These are phyloP conservation scores for Solanum sparsipilum DNA, from an alignment of 257 asterid genomes.

Conservation along the genomic window DNA sequence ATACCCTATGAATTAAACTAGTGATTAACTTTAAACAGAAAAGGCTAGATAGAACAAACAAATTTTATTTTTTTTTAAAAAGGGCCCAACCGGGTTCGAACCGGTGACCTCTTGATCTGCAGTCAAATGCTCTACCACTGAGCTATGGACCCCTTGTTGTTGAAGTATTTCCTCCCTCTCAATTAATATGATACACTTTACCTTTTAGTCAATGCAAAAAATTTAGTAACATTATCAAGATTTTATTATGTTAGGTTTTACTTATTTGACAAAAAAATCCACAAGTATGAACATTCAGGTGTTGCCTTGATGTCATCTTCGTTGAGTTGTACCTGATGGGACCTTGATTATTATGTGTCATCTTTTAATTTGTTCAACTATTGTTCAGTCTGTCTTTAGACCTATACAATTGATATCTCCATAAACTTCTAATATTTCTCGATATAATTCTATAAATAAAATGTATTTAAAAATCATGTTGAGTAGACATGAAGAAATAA, in stretches of 20 bases:
- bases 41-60: background rate
- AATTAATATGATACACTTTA: rapidly evolving
- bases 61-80: background rate
- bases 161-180: rapidly evolving
- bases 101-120: slow-evolving; percentile 42
- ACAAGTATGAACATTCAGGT: background rate
- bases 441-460: too few relatives aligned
- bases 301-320: background rate
- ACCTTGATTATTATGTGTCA: background rate
- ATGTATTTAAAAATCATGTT: too few relatives aligned
- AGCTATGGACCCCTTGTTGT: slow-evolving; percentile 37
- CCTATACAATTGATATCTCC: background rate
- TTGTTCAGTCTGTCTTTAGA: too few relatives aligned
- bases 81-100: slow-evolving; percentile 37
- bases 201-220: background rate
- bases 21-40: background rate
- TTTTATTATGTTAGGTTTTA: background rate
- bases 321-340: background rate
- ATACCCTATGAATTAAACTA: background rate
- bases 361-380: background rate
- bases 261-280: too few relatives aligned
- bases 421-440: too few relatives aligned
- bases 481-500: too few relatives aligned
- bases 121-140: slow-evolving; percentile 86
- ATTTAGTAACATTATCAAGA: background rate